Evolutionary conservation across 352 stramenopile species (phyloP).

Genomic region (Peronospora belbahrii): DNA sequence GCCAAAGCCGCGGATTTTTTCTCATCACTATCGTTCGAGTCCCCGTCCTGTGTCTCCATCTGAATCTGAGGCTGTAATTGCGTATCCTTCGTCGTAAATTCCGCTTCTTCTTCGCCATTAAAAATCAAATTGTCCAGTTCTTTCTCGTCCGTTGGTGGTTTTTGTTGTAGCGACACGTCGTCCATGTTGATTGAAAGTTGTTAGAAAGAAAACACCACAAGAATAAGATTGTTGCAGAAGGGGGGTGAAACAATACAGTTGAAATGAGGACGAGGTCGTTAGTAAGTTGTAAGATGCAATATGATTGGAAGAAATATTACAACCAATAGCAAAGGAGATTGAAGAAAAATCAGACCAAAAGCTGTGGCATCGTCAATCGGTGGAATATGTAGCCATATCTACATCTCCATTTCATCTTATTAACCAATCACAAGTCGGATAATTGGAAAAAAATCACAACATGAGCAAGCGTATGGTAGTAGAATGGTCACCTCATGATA

Average conservation of each 20-base stretch:
- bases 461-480: constrained; percentile 80
- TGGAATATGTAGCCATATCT: too few species aligned
- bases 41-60: constrained; percentile 13
- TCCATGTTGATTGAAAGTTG: constrained; percentile 33
- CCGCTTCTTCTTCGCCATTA: constrained; percentile 53
- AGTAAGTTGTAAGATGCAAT: too few species aligned
- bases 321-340: too few species aligned
- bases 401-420: constrained; percentile 1
- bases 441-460: not conserved
- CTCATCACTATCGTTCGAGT: constrained; percentile 35
- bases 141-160: constrained; percentile 56
- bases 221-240: too few species aligned
- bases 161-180: constrained; percentile 50
- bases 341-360: too few species aligned
- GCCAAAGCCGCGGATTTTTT: constrained; percentile 35
- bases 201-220: too few species aligned
- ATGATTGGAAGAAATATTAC: too few species aligned
- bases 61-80: constrained; percentile 10
- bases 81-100: constrained; percentile 18
- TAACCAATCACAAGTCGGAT: too few species aligned
- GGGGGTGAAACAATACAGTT: too few species aligned
- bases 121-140: constrained; percentile 85
- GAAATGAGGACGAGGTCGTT: too few species aligned
- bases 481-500: constrained; percentile 79
- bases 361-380: too few species aligned